phyloP scores from a whole-genome alignment of 352 stramenopile genomes.

The Phytophthora colocasiae region DNA sequence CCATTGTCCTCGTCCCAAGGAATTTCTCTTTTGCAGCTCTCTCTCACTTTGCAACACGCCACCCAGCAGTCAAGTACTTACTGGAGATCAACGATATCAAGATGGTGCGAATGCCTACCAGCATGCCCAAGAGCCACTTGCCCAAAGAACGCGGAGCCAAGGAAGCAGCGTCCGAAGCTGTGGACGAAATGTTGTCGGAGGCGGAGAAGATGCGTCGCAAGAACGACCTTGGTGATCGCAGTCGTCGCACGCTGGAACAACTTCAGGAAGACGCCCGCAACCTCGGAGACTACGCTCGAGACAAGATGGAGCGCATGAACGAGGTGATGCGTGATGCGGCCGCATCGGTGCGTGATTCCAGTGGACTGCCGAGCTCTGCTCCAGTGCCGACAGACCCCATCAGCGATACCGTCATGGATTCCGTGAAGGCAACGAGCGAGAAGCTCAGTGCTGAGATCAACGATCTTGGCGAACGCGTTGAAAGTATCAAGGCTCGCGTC shows the following conservation, averaged over 20 bases:
- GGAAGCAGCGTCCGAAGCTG: slow-evolving; percentile 21
- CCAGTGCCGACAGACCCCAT: slow-evolving; percentile 29
- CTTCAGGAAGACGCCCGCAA: slow-evolving; percentile 50
- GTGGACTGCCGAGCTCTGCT: slow-evolving; percentile 14
- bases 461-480: slow-evolving; percentile 39
- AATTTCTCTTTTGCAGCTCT: not conserved
- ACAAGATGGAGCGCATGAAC: slow-evolving; percentile 56
- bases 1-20: slow-evolving; percentile 12
- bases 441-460: slow-evolving; percentile 43
- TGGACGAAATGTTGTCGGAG: slow-evolving; percentile 38
- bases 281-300: slow-evolving; percentile 52
- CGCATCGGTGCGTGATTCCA: slow-evolving; percentile 27
- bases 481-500: slow-evolving; percentile 63
- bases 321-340: slow-evolving; percentile 48
- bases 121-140: slow-evolving; percentile 30
- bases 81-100: not conserved
- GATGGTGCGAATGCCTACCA: slow-evolving; percentile 35
- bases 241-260: slow-evolving; percentile 45
- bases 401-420: slow-evolving; percentile 43
- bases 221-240: slow-evolving; percentile 22
- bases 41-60: slow-evolving; percentile 28
- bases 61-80: slow-evolving; percentile 3
- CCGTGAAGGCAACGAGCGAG: slow-evolving; percentile 42
- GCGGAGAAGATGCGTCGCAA: slow-evolving; percentile 31
- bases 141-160: slow-evolving; percentile 26